Percentiles rank a stretch among this genome's conserved stretches.
These are phyloP conservation scores for thale cress (Arabidopsis thaliana) DNA, from an alignment of 345 rosid species.

Conservation along the genomic window TAIR10.1 NC_003076.8:1387001-1387500, in stretches of 20 bases:
- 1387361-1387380: conserved; percentile 8
- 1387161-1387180: conserved; percentile 85
- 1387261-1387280: conserved; percentile 68
- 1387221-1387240: conserved; percentile 73
- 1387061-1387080: neutral
- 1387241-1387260: conserved; percentile 89
- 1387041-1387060: conserved; percentile 56
- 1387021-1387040: conserved; percentile 88
- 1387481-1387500: conserved; percentile 81
- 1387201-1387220: conserved; percentile 92
- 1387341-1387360: conserved; percentile 91
- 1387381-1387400: neutral
- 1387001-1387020: conserved; percentile 84
- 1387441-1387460: conserved; percentile 56
- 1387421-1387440: neutral
- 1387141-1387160: conserved; percentile 83
- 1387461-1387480: conserved; percentile 87
- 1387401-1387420: neutral
- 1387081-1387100: conserved; percentile 14
- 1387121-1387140: conserved; percentile 77
- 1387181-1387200: conserved; percentile 93
- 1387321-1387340: conserved; percentile 92
- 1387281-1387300: conserved; percentile 94
- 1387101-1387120: neutral
- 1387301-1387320: conserved; percentile 89